Evolutionary conservation across 2,329 filamentous ascomycete genomes (phyloP), one percentile per base, ranked within the genome.

Genomic region (Leptoxyphium fumago): DNA sequence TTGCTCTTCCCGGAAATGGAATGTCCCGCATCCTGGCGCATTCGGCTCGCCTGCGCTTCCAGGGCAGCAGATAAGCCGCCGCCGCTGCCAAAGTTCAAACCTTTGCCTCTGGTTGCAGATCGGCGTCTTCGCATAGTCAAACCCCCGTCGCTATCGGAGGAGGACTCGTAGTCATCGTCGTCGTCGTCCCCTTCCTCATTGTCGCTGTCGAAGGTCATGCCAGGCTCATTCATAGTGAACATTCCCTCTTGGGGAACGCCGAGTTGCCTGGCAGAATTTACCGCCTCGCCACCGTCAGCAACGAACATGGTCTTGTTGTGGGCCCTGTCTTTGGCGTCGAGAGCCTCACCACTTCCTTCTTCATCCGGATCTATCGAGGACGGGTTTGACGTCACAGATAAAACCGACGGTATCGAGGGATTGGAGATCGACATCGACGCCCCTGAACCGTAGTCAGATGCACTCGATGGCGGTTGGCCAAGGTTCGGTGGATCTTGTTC

Each of bases 401-500:
- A 69, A 18, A 72, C 69, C 1, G 69, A 72, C 2, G 69, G 69
- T 18, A 72, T 70, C 1, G 69, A 72, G 10, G 69, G 69, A 45
- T 71, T 68, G 9, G 68, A 71, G 8, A 67, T 66, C 5, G 67
- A 69, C 51, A 69, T 67, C 18, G 69, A 71, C 46, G 70, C 67
- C 32, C 57, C 60, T 2, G 66, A 66, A 10, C 63, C 64, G 42
- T 72, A 65, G 38, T 71, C 68, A 5, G 68, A 71, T 5, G 68
- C 69, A 51, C 64, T 70, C 11, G 68, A 69, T 4, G 63, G 60
- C 46, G 2, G 57, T 54, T 11, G 53, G 45, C 45, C 53, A 45
- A 43, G 54, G 43, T 45, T 58, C 49, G 43, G 44, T 36, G 32
- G 38, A 43, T 49, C 46, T 40, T 61, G 60, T 40, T 66, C 64